A percentile compares a stretch with the other conserved stretches of the same genome.
Evolutionary conservation across 108 stramenopile genomes (phyloP).

Genomic region (Nitzschia sp.): DNA sequence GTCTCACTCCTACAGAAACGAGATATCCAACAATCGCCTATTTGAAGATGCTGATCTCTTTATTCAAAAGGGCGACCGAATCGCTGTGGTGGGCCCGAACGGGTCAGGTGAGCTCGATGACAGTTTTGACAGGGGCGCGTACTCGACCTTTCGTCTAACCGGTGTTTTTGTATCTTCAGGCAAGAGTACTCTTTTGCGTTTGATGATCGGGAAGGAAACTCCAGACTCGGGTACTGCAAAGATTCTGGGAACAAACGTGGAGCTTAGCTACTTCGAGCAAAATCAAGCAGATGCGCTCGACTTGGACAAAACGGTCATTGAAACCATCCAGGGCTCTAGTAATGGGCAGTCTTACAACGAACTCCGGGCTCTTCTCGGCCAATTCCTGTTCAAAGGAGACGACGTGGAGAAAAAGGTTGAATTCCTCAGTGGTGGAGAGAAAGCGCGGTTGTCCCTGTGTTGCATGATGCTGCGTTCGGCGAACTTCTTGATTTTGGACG

Average conservation of each 20-base stretch:
- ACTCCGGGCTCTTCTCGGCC: conserved; percentile 90
- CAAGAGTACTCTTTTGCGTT: conserved; percentile 87
- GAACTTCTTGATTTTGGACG: conserved; percentile 91
- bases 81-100: conserved; percentile 88
- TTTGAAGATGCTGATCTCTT: conserved; percentile 84
- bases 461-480: conserved; percentile 94
- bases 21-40: conserved; percentile 68
- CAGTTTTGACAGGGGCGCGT: no score
- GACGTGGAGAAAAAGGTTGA: conserved; percentile 90
- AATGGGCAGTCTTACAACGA: conserved; percentile 87
- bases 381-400: conserved; percentile 96
- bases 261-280: conserved; percentile 92
- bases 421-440: conserved; percentile 93
- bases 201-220: conserved; percentile 80
- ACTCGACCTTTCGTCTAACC: no score
- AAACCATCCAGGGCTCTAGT: conserved; percentile 82
- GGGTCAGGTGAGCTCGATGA: no score
- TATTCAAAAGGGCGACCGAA: conserved; percentile 88
- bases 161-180: no score
- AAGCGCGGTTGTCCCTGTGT: conserved; percentile 91
- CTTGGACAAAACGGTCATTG: conserved; percentile 84
- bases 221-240: conserved; percentile 72
- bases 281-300: conserved; percentile 95
- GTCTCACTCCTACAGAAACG: conserved; percentile 84
- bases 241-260: conserved; percentile 80